Evolutionary conservation across 306 rosid species (phyloP), one percentile per base, ranked within the genome.

Genomic region (Phaseolus lunatus): DNA sequence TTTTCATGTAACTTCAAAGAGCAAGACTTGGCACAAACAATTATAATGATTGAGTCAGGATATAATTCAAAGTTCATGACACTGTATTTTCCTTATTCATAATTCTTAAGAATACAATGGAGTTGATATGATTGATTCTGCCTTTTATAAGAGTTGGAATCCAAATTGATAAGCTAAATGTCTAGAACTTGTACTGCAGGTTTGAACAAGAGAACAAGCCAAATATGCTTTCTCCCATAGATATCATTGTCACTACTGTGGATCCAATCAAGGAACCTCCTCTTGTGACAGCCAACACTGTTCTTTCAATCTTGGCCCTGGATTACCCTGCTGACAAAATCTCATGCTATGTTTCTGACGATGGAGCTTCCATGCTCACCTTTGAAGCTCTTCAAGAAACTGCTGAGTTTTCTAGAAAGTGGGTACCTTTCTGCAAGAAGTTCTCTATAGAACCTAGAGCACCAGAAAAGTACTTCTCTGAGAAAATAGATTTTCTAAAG

Each of bases 181-280:
- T 66, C 31, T 53, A 74, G 20, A 59, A 65, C 66, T 76, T 69
- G 48, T 73, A 45, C 75, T 81, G 85, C 83, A 94, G 98, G 88
- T 92, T 75, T 88, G 98, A 94, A 80, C 87, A 90, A 45, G 97
- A 92, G 85, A 91, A 90, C 70, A 96, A 94, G 75, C 97, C 97
- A 0, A 92, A 87, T 59, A 82, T 90, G 95, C 91, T 94, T 19
- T 80, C 91, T 67, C 91, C 97, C 33, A 83, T 92, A 16, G 98
- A 94, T 80, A 67, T 94, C 31, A 92, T 94, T 70, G 95, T 94
- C 70, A 94, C 93, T 75, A 94, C 98, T 0, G 95, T 83, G 78
- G 98, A 94, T 81, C 98, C 97, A 16, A 82, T 92, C 76, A 94
- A 94, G 90, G 98, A 94, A 67, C 98, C 98, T 69, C 97, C 98